Conservation (phyloP, 1,284 basidiomycete species). For the Schizopora paradoxa region DNA sequence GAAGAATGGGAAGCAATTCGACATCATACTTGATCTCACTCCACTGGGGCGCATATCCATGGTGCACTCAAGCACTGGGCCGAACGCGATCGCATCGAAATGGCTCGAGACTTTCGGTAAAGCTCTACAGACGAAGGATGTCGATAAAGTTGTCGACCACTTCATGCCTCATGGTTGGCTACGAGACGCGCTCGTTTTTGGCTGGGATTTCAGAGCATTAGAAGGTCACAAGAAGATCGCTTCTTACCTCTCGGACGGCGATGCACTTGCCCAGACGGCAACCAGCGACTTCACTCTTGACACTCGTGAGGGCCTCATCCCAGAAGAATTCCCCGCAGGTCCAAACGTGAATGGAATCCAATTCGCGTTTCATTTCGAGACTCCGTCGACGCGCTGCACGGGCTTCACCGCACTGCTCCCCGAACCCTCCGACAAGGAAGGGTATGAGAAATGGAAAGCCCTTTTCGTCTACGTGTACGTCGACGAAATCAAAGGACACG, state of each 20-base stretch:
- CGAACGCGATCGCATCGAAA: conserved; percentile 1
- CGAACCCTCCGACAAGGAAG: conserved; percentile 1
- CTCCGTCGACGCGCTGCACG: not conserved
- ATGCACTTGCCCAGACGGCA: not conserved
- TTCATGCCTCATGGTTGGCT: not conserved
- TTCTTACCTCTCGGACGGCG: not conserved
- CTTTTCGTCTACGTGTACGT: conserved; percentile 25
- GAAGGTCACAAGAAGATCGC: not conserved
- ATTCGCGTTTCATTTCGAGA: not conserved
- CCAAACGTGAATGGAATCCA: not conserved
- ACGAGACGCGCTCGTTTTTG: not conserved
- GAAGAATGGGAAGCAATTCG: too few relatives aligned
- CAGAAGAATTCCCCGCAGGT: not conserved
- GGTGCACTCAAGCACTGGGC: too few relatives aligned
- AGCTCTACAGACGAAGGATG: not conserved
- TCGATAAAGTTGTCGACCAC: not conserved
- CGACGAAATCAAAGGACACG: conserved; percentile 24
- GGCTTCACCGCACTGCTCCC: not conserved
- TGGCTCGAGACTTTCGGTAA: conserved; percentile 2
- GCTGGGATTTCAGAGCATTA: not conserved
- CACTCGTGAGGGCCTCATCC: not conserved
- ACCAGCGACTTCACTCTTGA: not conserved
- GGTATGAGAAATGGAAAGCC: conserved; percentile 22
- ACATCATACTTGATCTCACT: too few relatives aligned
- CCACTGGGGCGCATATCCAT: too few relatives aligned